These are phyloP conservation scores for Fusarium virguliforme DNA, from an alignment of 2,329 filamentous ascomycete species.

Conservation along the genomic window DNA sequence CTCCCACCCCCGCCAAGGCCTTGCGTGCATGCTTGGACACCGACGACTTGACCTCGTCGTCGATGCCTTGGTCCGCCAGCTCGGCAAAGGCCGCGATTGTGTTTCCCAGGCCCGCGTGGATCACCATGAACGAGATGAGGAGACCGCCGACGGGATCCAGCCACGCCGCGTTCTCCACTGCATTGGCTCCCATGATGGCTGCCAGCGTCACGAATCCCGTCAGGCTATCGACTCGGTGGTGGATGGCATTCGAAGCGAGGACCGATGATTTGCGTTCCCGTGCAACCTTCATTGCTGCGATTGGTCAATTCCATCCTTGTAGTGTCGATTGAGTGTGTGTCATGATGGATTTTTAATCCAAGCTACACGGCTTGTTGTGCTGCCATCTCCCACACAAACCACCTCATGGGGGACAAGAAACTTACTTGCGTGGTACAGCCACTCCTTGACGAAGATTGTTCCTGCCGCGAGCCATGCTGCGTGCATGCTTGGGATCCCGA, in stretches of 20 bases:
- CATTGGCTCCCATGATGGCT: conserved; percentile 91
- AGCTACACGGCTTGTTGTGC: neutral
- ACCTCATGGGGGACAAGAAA: conserved; percentile 47
- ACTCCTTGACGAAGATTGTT: conserved; percentile 94
- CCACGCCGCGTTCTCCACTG: conserved; percentile 89
- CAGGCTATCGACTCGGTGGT: conserved; percentile 95
- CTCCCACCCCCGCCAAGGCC: conserved; percentile 69
- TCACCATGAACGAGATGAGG: conserved; percentile 92
- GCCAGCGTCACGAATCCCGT: conserved; percentile 94
- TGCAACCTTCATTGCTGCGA: conserved; percentile 91
- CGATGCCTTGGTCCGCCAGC: conserved; percentile 90
- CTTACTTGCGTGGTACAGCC: conserved; percentile 96
- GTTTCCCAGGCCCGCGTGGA: conserved; percentile 91
- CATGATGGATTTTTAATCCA: conserved; percentile 7
- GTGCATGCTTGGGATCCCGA: conserved; percentile 84
- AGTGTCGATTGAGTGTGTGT: neutral
- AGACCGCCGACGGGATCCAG: conserved; percentile 94
- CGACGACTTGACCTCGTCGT: conserved; percentile 83
- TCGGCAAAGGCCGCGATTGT: conserved; percentile 87
- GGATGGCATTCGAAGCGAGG: conserved; percentile 94
- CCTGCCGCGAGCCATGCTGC: conserved; percentile 94
- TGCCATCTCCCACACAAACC: conserved; percentile 3
- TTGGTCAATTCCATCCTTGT: conserved; percentile 47
- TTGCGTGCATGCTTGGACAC: conserved; percentile 77
- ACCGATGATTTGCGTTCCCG: conserved; percentile 95